These are phyloP conservation scores for Ogataea zsoltii DNA, from an alignment of 805 yeast species.

Conservation along the genomic window DNA sequence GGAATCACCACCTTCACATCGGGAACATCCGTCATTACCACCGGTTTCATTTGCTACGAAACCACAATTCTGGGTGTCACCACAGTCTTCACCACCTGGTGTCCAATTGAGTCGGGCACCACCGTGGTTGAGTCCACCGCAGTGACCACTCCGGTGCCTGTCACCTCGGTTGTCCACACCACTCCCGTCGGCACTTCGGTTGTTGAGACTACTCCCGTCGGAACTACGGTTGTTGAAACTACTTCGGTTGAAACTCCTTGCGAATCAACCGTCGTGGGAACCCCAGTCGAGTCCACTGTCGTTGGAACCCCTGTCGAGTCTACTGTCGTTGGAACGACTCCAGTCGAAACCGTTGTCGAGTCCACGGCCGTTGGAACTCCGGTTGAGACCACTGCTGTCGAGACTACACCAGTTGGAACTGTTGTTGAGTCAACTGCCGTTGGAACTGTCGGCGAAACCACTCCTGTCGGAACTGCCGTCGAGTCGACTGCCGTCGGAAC, in stretches of 20 bases:
- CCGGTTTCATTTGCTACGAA: constrained; percentile 3
- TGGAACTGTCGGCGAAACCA: no score
- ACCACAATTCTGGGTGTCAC: not conserved
- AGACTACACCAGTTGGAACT: not conserved
- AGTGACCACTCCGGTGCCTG: not conserved
- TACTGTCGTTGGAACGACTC: not conserved
- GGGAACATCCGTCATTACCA: not conserved
- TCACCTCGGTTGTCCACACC: not conserved
- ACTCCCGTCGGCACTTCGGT: not conserved
- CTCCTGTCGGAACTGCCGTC: no score
- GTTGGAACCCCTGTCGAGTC: not conserved
- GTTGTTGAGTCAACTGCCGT: not conserved
- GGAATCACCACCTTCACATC: constrained; percentile 1
- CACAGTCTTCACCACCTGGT: constrained; percentile 1
- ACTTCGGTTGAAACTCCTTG: not conserved
- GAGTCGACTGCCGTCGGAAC: not conserved
- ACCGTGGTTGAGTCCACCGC: not conserved
- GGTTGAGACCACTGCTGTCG: no score
- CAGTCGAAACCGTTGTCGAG: not conserved
- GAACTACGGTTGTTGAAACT: not conserved
- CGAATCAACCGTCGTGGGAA: not conserved
- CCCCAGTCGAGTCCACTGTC: not conserved
- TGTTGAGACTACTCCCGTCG: not conserved
- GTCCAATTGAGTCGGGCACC: not conserved
- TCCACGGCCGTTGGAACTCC: not conserved